Percentiles rank a stretch among this genome's conserved stretches.
Evolutionary conservation across 805 yeast species (phyloP).

Genomic region (Monosporozyma aerobia): DNA sequence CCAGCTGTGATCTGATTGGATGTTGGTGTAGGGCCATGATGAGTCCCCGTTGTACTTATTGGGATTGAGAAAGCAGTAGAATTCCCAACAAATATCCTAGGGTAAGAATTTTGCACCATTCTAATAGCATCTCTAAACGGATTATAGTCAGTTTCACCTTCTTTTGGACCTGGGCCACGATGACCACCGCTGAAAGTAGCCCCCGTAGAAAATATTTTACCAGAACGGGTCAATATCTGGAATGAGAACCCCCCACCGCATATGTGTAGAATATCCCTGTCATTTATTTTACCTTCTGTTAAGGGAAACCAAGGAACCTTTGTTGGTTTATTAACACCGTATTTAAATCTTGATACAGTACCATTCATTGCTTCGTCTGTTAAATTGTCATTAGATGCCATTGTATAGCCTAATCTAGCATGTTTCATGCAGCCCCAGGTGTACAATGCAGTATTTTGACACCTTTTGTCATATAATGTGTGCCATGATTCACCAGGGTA

Average conservation of each 20-base stretch:
- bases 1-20: background rate
- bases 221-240: slow-evolving; percentile 46
- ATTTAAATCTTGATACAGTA: slow-evolving; percentile 16
- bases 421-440: slow-evolving; percentile 30
- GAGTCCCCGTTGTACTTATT: slow-evolving; percentile 17
- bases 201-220: slow-evolving; percentile 50
- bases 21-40: slow-evolving; percentile 15
- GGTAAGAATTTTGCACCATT: slow-evolving; percentile 17
- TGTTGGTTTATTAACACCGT: slow-evolving; percentile 25
- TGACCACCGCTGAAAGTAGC: slow-evolving; percentile 34
- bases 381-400: slow-evolving; percentile 15
- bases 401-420: slow-evolving; percentile 26
- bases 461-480: slow-evolving; percentile 17
- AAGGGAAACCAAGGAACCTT: slow-evolving; percentile 23
- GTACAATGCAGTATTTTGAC: slow-evolving; percentile 16
- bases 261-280: slow-evolving; percentile 27
- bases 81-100: slow-evolving; percentile 11
- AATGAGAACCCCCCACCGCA: slow-evolving; percentile 60
- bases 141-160: slow-evolving; percentile 28
- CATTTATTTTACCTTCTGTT: slow-evolving; percentile 6
- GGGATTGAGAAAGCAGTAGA: slow-evolving; percentile 4
- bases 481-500: slow-evolving; percentile 20
- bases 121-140: slow-evolving; percentile 23
- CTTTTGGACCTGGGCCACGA: slow-evolving; percentile 34
- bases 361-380: slow-evolving; percentile 14